Evolutionary conservation across 371 early-diverging fungal species (phyloP).

Genomic region (Apophysomyces ossiformis): DNA sequence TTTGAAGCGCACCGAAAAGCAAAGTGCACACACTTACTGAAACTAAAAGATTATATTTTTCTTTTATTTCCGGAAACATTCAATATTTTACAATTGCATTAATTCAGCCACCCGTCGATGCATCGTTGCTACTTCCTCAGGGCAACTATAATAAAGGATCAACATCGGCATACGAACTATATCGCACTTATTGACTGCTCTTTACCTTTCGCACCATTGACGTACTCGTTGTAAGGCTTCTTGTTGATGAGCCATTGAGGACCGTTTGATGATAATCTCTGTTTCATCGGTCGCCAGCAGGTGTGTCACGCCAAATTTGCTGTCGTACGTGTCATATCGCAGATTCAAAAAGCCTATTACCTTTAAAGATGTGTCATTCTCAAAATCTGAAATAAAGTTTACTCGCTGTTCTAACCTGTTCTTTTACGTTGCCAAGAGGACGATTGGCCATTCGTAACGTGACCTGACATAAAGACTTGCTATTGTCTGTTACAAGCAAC

Average conservation of each 20-base stretch:
- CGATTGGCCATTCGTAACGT: conserved; percentile 23
- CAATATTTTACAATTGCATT: background rate
- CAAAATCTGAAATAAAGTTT: too few relatives aligned
- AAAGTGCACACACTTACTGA: too few relatives aligned
- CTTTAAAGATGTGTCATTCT: conserved; percentile 13
- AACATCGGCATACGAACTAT: too few relatives aligned
- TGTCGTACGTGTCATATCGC: conserved; percentile 34
- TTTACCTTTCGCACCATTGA: conserved; percentile 24
- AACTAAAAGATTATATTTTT: too few relatives aligned
- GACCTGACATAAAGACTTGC: conserved; percentile 33
- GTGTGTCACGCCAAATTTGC: conserved; percentile 36
- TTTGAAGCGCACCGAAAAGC: background rate
- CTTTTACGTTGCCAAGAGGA: conserved; percentile 19
- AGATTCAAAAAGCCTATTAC: conserved; percentile 38
- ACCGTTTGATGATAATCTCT: conserved; percentile 26
- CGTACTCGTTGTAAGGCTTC: conserved; percentile 14
- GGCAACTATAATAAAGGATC: background rate
- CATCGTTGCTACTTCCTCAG: background rate
- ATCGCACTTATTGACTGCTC: too few relatives aligned
- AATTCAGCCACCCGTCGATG: background rate
- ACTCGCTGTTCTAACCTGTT: conserved; percentile 21
- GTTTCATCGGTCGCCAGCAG: conserved; percentile 35
- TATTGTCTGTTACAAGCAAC: conserved; percentile 37
- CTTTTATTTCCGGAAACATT: too few relatives aligned
- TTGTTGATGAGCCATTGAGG: conserved; percentile 16